Evolutionary conservation across 2,329 filamentous ascomycete species (phyloP).

Genomic region (Clathrospora elynae): DNA sequence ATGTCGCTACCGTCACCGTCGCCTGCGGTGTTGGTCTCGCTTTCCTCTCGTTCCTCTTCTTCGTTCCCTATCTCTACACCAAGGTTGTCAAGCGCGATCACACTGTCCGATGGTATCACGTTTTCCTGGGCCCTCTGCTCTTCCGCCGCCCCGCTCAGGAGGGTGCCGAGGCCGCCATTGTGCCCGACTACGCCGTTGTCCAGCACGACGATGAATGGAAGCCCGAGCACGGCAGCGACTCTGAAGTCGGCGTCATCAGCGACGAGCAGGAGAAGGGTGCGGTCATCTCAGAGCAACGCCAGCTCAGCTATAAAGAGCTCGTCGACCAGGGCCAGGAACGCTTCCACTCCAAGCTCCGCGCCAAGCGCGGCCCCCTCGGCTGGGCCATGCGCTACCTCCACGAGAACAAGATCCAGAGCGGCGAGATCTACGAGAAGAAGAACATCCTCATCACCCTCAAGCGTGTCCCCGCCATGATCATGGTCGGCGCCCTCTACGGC

Average conservation of each 20-base stretch:
- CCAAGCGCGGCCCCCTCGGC: constrained; percentile 70
- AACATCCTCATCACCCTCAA: constrained; percentile 69
- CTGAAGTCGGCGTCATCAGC: constrained; percentile 36
- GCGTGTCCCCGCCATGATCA: constrained; percentile 71
- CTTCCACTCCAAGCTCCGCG: constrained; percentile 67
- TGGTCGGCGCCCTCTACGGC: constrained; percentile 71
- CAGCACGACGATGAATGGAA: constrained; percentile 62
- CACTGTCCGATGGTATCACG: constrained; percentile 66
- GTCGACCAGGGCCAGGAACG: constrained; percentile 61
- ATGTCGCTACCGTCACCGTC: constrained; percentile 68
- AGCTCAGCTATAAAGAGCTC: constrained; percentile 66
- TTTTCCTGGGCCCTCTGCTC: constrained; percentile 64
- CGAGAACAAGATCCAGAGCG: constrained; percentile 73
- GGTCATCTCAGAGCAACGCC: constrained; percentile 53
- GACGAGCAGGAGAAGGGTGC: constrained; percentile 43
- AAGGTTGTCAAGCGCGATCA: constrained; percentile 72
- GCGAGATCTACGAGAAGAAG: constrained; percentile 73
- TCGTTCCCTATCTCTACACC: constrained; percentile 71
- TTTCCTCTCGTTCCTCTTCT: constrained; percentile 68
- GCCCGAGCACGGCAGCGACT: constrained; percentile 32
- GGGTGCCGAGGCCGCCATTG: constrained; percentile 59
- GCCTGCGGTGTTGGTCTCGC: constrained; percentile 66
- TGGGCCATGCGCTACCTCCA: constrained; percentile 82
- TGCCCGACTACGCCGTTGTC: constrained; percentile 79
- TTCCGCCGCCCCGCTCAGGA: constrained; percentile 61